phyloP scores from a whole-genome alignment of 768 basidiomycete species.

The Mycena pura region DNA sequence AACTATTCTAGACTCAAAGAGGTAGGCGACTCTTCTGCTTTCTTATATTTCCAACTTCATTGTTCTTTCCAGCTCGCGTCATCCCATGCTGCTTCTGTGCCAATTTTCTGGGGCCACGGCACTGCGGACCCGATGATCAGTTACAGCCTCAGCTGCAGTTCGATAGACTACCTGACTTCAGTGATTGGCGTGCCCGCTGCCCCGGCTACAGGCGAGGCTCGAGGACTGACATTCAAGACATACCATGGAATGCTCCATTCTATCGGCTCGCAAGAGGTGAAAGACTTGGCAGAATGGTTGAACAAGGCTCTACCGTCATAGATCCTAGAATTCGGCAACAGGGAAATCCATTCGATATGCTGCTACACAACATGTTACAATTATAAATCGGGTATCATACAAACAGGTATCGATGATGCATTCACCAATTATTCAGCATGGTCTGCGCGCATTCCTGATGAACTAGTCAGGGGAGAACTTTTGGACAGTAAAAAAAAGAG shows the following conservation, averaged over 20 bases:
- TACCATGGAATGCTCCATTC: slow-evolving; percentile 25
- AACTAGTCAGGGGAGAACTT: background rate
- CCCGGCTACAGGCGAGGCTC: background rate
- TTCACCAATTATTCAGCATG: slow-evolving; percentile 50
- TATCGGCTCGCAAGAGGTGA: slow-evolving; percentile 21
- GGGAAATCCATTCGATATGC: background rate
- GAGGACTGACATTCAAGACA: slow-evolving; percentile 22
- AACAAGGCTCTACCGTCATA: slow-evolving; percentile 22
- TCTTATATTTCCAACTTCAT: background rate
- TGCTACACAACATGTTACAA: too few relatives aligned
- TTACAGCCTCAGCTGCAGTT: slow-evolving; percentile 8
- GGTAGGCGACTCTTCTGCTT: slow-evolving; percentile 28
- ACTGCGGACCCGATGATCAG: slow-evolving; percentile 26
- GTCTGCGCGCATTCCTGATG: slow-evolving; percentile 55
- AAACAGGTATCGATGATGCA: slow-evolving; percentile 11
- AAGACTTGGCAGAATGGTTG: slow-evolving; percentile 27
- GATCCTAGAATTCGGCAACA: background rate
- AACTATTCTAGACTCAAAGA: slow-evolving; percentile 12
- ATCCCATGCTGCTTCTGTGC: slow-evolving; percentile 18
- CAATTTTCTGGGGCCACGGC: slow-evolving; percentile 33
- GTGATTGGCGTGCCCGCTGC: slow-evolving; percentile 21
- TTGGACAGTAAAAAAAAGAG: slow-evolving; percentile 4
- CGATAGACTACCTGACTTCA: slow-evolving; percentile 21
- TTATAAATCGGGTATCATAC: slow-evolving; percentile 23
- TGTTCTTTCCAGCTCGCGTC: slow-evolving; percentile 6